These are phyloP conservation scores for Priceomyces carsonii DNA, from an alignment of 805 yeast species.

Conservation along the genomic window DNA sequence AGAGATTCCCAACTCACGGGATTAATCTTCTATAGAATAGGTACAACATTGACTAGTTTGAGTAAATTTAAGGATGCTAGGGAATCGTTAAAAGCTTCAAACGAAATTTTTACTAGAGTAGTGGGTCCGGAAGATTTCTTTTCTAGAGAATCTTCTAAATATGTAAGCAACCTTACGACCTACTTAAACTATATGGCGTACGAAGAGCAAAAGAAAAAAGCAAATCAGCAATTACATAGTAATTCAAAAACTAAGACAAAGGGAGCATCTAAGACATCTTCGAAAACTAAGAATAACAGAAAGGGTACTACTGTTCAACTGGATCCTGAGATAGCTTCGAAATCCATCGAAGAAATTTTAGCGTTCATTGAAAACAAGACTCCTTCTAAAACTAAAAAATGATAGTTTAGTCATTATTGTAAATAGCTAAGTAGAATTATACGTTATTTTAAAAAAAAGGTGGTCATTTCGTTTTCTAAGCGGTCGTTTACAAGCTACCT, in stretches of 20 bases:
- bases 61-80: slow-evolving; percentile 58
- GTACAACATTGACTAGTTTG: slow-evolving; percentile 47
- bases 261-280: not conserved
- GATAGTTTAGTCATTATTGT: slow-evolving; percentile 6
- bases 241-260: slow-evolving; percentile 15
- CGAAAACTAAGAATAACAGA: slow-evolving; percentile 5
- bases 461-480: too few species aligned
- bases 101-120: slow-evolving; percentile 52
- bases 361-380: slow-evolving; percentile 64
- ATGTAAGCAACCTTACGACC: slow-evolving; percentile 60
- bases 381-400: slow-evolving; percentile 9
- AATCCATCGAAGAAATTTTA: slow-evolving; percentile 73
- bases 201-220: slow-evolving; percentile 33
- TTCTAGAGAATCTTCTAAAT: slow-evolving; percentile 66
- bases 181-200: slow-evolving; percentile 45
- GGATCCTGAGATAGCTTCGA: slow-evolving; percentile 57
- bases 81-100: slow-evolving; percentile 56
- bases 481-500: too few species aligned
- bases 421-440: slow-evolving; percentile 5
- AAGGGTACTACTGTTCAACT: slow-evolving; percentile 22
- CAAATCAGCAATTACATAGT: slow-evolving; percentile 18
- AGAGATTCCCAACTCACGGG: slow-evolving; percentile 62
- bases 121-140: slow-evolving; percentile 69
- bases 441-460: too few species aligned
- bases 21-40: slow-evolving; percentile 61